These are phyloP conservation scores for Peronospora farinosa DNA, from an alignment of 352 stramenopile species.

Conservation along the genomic window DNA sequence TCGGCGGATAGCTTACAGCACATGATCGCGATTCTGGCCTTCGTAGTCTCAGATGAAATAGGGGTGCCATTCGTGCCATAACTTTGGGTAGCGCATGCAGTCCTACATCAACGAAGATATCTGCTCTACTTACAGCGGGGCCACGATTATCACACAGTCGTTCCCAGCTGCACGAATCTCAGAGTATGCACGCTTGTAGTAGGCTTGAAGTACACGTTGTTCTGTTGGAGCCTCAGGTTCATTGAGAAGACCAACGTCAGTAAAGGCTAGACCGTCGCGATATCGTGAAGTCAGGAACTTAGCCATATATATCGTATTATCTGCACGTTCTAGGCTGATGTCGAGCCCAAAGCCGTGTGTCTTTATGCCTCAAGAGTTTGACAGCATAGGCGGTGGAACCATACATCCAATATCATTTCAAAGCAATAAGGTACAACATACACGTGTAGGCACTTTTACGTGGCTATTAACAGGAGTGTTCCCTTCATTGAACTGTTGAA, in stretches of 20 bases:
- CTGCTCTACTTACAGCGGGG: constrained; percentile 55
- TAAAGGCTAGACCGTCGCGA: constrained; percentile 56
- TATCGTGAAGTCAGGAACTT: constrained; percentile 65
- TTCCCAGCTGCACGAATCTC: constrained; percentile 55
- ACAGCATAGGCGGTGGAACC: too few species aligned
- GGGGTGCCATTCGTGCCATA: constrained; percentile 83
- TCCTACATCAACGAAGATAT: constrained; percentile 43
- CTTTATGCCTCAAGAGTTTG: too few species aligned
- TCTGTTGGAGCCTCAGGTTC: constrained; percentile 51
- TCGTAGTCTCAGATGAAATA: constrained; percentile 86
- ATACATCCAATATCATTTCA: too few species aligned
- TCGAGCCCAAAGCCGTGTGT: too few species aligned
- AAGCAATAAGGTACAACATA: too few species aligned
- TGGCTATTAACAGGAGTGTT: too few species aligned
- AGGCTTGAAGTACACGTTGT: constrained; percentile 55
- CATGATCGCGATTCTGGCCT: constrained; percentile 42
- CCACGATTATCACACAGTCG: constrained; percentile 68
- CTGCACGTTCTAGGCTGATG: constrained; percentile 60
- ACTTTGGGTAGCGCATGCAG: constrained; percentile 49
- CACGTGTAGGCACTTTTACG: too few species aligned
- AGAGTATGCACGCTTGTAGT: constrained; percentile 70
- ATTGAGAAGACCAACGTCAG: constrained; percentile 70
- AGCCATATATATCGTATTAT: constrained; percentile 47
- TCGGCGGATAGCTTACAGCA: constrained; percentile 46
- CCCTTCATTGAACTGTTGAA: too few species aligned